A percentile compares a stretch with the other conserved stretches of the same genome.
Conservation (phyloP, 1,284 basidiomycete species). For the Ustilago hordei region DNA sequence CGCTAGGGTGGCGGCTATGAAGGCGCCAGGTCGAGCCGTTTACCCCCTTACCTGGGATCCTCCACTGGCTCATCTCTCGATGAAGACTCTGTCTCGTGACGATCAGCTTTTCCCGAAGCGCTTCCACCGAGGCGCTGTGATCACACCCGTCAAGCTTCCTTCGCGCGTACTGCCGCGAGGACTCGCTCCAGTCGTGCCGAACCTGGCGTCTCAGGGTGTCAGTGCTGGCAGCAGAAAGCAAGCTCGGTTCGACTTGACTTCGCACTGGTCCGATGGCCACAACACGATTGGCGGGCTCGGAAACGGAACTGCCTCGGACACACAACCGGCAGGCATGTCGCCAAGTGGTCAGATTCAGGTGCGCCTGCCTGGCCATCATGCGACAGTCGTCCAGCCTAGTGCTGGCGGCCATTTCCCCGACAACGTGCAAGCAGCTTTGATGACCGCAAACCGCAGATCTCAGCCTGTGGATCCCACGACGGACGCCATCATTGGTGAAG, state of each 20-base stretch:
- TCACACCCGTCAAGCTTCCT: conserved; percentile 55
- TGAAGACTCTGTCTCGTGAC: conserved; percentile 58
- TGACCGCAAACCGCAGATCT: conserved; percentile 9
- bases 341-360: conserved; percentile 40
- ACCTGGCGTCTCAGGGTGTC: conserved; percentile 6
- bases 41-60: conserved; percentile 62
- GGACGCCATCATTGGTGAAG: conserved; percentile 50
- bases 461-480: conserved; percentile 34
- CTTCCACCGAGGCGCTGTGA: conserved; percentile 56
- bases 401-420: conserved; percentile 13
- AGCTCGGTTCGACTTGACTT: conserved; percentile 50
- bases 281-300: conserved; percentile 1
- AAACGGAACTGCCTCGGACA: conserved; percentile 8
- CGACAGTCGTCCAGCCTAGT: conserved; percentile 33
- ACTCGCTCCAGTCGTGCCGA: conserved; percentile 28
- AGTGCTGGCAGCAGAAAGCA: conserved; percentile 32
- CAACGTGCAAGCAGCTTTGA: conserved; percentile 15
- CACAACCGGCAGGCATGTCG: conserved; percentile 13
- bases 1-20: conserved; percentile 40
- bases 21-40: conserved; percentile 35
- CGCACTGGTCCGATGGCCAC: conserved; percentile 34
- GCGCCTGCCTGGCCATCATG: conserved; percentile 41
- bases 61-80: conserved; percentile 47
- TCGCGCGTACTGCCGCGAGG: conserved; percentile 37
- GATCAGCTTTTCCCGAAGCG: conserved; percentile 63